Base-by-base conservation (phyloP, 192 early-diverging fungal genomes). In the Dissophora ornata region DNA sequence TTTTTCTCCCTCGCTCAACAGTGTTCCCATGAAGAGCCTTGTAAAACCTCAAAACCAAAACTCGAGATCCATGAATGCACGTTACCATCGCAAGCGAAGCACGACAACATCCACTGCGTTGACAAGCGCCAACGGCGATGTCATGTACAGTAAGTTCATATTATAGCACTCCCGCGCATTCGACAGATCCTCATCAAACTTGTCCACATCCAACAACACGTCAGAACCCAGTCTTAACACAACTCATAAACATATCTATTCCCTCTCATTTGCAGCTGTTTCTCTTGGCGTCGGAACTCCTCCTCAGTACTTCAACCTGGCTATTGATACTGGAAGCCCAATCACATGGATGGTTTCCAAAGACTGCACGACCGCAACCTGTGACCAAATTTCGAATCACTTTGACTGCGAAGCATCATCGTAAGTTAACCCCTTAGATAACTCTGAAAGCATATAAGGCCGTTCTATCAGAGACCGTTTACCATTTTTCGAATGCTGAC, bases 281-380 rank as follows among this genome's bases (percentile, higher is more conserved):
- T 24, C 56, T 0, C 82, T 92, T 24, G 82, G 83, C 7, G 60
- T 93, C 5, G 91, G 91, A 49, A 87, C 88, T 7, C 92, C 92
- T 10, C 80, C 85, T 15, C 90, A 90, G 53, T 63, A 65, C 22
- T 92, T 92, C 48, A 84, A 86, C 16, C 73, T 92, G 51, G 85
- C 82, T 15, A 90, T 93, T 32, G 91, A 93, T 62, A 93, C 91
- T 0, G 91, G 91, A 4, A 90, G 88, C 10, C 78, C 87, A 13
- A 84, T 90, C 69, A 80, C 91, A 46, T 93, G 91, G 90, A 42
- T 86, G 4, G 69, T 83, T 1, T 60, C 67, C 16, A 77, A 36
- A n/a, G 41, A 40, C 2, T 77, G 73, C 40, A 28, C 26, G 7
- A 24, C 32, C 0, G 11, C 41, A 0, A 24, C 18, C 0, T 77